Conservation (phyloP, 208 protist species). For the Trypanosoma platydactyli region DNA sequence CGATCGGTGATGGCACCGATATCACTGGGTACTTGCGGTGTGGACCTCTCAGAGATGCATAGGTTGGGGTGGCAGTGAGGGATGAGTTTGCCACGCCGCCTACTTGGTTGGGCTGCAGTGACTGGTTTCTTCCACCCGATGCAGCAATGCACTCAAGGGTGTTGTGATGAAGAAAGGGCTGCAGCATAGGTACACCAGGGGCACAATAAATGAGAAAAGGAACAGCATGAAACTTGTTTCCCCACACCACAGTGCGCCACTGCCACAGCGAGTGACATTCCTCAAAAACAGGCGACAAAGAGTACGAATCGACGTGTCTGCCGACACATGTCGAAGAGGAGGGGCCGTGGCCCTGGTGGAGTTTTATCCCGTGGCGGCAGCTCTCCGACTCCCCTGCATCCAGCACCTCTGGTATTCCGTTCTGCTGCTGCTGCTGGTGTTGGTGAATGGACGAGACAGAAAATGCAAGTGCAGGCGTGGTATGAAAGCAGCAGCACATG, state of each 20-base stretch:
- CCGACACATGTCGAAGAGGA: neutral
- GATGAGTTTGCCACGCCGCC: no score
- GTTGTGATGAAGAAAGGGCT: conserved; percentile 17
- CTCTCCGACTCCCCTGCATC: neutral
- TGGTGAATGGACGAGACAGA: neutral
- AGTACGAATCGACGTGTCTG: neutral
- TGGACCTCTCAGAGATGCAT: no score
- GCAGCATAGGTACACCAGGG: conserved; percentile 13
- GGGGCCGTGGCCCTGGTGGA: neutral
- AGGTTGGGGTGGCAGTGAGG: no score
- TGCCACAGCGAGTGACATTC: conserved; percentile 58
- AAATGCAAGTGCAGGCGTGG: neutral
- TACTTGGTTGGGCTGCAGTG: no score
- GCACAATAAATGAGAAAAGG: conserved; percentile 60
- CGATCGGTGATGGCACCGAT: conserved; percentile 18
- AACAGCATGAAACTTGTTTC: conserved; percentile 15
- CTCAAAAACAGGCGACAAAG: conserved; percentile 55
- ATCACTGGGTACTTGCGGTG: no score
- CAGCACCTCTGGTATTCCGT: neutral
- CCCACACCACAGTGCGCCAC: conserved; percentile 48
- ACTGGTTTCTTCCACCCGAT: no score
- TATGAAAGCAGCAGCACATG: neutral
- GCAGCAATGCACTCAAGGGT: conserved; percentile 8
- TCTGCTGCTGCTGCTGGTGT: neutral
- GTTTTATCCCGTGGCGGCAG: no score